These are phyloP conservation scores for Juglanconis sp. DNA, from an alignment of 2,329 filamentous ascomycete species.

Conservation along the genomic window DNA sequence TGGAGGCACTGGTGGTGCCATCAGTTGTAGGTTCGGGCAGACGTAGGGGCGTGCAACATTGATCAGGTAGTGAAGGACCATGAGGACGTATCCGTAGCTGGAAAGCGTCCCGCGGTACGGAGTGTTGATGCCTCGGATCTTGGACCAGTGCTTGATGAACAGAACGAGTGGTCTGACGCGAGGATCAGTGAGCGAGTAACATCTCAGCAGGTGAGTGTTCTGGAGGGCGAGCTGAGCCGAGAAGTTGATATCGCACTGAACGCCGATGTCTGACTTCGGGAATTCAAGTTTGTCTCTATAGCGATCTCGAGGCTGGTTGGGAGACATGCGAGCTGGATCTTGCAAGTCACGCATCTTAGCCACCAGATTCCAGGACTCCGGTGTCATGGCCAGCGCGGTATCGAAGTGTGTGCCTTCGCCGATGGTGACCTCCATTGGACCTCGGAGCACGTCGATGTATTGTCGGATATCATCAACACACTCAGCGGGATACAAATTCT, in stretches of 20 bases:
- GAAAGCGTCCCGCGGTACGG: conserved; percentile 82
- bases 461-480: conserved; percentile 36
- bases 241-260: conserved; percentile 91
- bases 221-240: conserved; percentile 78
- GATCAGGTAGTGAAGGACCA: conserved; percentile 87
- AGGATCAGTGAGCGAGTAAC: conserved; percentile 76
- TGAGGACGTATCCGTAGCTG: conserved; percentile 87
- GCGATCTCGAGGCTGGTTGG: conserved; percentile 51
- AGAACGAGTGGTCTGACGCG: conserved; percentile 76
- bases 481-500: conserved; percentile 40
- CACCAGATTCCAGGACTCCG: conserved; percentile 32
- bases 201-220: conserved; percentile 78
- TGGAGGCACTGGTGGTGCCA: conserved; percentile 41
- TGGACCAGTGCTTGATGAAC: conserved; percentile 90
- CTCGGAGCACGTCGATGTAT: conserved; percentile 51
- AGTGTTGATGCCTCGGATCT: conserved; percentile 79
- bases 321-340: conserved; percentile 47
- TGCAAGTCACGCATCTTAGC: conserved; percentile 42
- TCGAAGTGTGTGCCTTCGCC: conserved; percentile 25
- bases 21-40: conserved; percentile 74
- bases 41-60: conserved; percentile 80
- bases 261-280: conserved; percentile 71
- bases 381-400: conserved; percentile 36
- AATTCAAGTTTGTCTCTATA: conserved; percentile 68
- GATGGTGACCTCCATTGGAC: conserved; percentile 27